Conservation (phyloP, 768 basidiomycete genomes). For the Scleroderma bovista region DNA sequence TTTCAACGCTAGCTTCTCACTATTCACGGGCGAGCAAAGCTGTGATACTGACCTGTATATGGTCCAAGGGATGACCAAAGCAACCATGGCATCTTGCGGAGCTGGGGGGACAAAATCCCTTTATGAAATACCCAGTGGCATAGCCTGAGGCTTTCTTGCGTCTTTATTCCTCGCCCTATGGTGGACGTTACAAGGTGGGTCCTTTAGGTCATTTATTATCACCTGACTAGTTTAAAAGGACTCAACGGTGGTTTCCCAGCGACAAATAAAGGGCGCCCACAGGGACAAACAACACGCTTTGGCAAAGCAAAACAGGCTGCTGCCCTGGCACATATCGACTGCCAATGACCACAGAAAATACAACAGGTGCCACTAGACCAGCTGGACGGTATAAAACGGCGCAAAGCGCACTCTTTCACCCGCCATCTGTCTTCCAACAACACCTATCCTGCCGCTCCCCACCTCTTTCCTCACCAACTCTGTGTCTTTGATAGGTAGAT, state of each 20-base stretch:
- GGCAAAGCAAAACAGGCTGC: not conserved
- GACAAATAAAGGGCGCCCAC: conserved; percentile 37
- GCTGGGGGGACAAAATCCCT: conserved; percentile 2
- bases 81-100: conserved; percentile 9
- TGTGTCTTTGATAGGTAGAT: not conserved
- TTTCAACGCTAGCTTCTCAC: not conserved
- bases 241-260: conserved; percentile 17
- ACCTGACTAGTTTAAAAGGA: conserved; percentile 2
- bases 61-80: conserved; percentile 9
- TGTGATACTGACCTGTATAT: not conserved
- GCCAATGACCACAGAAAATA: conserved; percentile 21
- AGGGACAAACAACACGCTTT: conserved; percentile 40
- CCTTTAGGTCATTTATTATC: not conserved
- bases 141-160: not conserved
- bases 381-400: conserved; percentile 21
- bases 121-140: conserved; percentile 1
- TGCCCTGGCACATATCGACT: conserved; percentile 26
- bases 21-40: not conserved
- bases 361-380: conserved; percentile 22
- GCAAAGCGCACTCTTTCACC: not conserved
- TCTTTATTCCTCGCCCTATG: conserved; percentile 7
- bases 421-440: conserved; percentile 1
- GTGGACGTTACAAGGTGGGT: conserved; percentile 6
- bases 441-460: not conserved
- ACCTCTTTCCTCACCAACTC: not conserved